Evolutionary conservation across 169 alveolate genomes (phyloP).

Genomic region (Hammondia hammondi): DNA sequence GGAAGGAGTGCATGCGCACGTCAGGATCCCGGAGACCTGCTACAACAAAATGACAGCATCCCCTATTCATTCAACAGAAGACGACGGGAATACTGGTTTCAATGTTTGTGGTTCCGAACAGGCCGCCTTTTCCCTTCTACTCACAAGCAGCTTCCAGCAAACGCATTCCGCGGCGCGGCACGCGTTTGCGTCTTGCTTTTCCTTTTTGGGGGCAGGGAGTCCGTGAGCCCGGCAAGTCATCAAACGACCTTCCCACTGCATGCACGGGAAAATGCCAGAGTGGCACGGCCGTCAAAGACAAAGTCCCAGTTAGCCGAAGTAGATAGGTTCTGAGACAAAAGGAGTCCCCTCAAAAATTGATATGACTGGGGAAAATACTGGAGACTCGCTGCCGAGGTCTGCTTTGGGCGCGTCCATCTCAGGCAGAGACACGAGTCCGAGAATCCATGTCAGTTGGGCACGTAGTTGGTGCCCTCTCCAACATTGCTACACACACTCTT

Average conservation of each 20-base stretch:
- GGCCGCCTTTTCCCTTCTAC: not conserved
- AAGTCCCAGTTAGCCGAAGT: too few species aligned
- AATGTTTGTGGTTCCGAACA: not conserved
- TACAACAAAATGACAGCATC: not conserved
- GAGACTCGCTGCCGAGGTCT: too few species aligned
- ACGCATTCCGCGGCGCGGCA: not conserved
- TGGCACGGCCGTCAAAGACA: too few species aligned
- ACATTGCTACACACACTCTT: too few species aligned
- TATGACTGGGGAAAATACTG: too few species aligned
- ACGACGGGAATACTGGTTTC: not conserved
- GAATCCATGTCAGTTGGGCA: too few species aligned
- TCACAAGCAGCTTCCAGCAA: not conserved
- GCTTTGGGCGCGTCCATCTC: too few species aligned
- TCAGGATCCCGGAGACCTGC: not conserved
- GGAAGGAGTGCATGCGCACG: constrained; percentile 2
- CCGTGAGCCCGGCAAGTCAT: not conserved
- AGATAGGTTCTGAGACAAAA: too few species aligned
- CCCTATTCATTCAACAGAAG: not conserved
- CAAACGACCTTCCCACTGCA: not conserved
- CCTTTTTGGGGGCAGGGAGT: not conserved
- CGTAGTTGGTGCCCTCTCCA: too few species aligned
- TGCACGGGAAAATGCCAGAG: not conserved
- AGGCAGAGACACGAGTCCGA: too few species aligned
- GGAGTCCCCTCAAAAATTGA: too few species aligned
- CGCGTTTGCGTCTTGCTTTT: not conserved